A percentile compares a stretch with the other conserved stretches of the same genome.
phyloP scores from a whole-genome alignment of 768 basidiomycete species.

The Lactarius sp. region DNA sequence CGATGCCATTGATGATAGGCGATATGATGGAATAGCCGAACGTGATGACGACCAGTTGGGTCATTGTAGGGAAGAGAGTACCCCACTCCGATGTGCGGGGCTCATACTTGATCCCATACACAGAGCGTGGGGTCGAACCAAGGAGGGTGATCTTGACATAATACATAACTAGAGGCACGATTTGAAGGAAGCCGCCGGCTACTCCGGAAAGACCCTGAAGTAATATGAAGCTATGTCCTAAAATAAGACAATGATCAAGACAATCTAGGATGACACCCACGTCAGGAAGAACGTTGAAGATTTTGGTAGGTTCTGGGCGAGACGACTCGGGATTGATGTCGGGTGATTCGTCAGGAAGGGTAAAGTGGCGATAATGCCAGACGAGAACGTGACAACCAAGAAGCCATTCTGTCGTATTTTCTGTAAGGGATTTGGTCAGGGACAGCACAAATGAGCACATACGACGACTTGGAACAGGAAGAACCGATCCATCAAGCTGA shows the following conservation, averaged over 20 bases:
- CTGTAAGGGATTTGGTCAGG: background rate
- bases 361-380: slow-evolving; percentile 76
- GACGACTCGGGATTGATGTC: slow-evolving; percentile 55
- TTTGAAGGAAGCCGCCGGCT: slow-evolving; percentile 75
- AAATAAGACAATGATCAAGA: background rate
- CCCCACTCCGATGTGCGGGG: slow-evolving; percentile 70
- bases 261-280: slow-evolving; percentile 35
- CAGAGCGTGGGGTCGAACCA: slow-evolving; percentile 82
- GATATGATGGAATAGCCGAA: slow-evolving; percentile 85
- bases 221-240: slow-evolving; percentile 54
- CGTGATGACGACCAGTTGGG: slow-evolving; percentile 78
- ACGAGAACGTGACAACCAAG: slow-evolving; percentile 79
- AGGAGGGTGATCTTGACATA: slow-evolving; percentile 87
- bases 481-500: slow-evolving; percentile 87
- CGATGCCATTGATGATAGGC: slow-evolving; percentile 90
- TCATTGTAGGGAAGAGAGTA: slow-evolving; percentile 64
- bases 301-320: slow-evolving; percentile 75
- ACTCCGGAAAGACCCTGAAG: slow-evolving; percentile 77
- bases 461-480: slow-evolving; percentile 92
- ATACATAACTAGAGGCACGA: slow-evolving; percentile 72
- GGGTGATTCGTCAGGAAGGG: slow-evolving; percentile 62
- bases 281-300: slow-evolving; percentile 91
- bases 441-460: slow-evolving; percentile 30
- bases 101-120: slow-evolving; percentile 79
- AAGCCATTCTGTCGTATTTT: slow-evolving; percentile 72